Conservation (phyloP, 176 grass and related monocot species). For the Aegilops speltoides region DNA sequence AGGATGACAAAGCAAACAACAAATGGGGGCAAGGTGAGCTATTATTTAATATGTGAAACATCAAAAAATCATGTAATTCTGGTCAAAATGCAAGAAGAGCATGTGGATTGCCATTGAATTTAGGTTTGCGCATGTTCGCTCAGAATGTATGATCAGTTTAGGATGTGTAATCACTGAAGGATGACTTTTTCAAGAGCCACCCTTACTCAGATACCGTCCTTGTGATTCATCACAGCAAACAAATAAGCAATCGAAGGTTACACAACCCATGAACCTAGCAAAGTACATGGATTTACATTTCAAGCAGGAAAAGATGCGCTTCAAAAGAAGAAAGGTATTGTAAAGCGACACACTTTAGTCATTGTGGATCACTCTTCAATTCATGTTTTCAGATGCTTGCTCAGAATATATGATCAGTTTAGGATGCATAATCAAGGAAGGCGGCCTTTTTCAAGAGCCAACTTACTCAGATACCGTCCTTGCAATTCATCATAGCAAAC, state of each 20-base stretch:
- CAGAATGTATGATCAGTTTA: background rate
- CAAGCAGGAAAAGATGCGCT: background rate
- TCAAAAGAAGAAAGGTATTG: background rate
- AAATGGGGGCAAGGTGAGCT: too few species aligned
- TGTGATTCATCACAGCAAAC: conserved; percentile 3
- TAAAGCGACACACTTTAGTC: background rate
- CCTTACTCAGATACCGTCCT: conserved; percentile 35
- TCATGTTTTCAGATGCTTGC: background rate
- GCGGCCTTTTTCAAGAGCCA: background rate
- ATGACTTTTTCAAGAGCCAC: background rate
- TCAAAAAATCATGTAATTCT: too few species aligned
- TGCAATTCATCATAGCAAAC: background rate
- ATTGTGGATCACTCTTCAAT: background rate
- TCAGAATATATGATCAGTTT: conserved; percentile 24
- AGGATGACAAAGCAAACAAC: too few species aligned
- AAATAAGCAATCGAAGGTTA: background rate
- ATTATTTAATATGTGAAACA: too few species aligned
- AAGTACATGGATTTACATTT: background rate
- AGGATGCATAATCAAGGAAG: conserved; percentile 21
- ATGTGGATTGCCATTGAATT: too few species aligned
- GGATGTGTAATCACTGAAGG: conserved; percentile 10
- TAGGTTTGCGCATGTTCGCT: background rate
- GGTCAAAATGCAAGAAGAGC: too few species aligned
- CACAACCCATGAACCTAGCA: background rate
- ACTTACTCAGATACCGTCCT: conserved; percentile 27